Evolutionary conservation across 2,329 filamentous ascomycete genomes (phyloP).

Genomic region (Calonectria pseudoturangicola): DNA sequence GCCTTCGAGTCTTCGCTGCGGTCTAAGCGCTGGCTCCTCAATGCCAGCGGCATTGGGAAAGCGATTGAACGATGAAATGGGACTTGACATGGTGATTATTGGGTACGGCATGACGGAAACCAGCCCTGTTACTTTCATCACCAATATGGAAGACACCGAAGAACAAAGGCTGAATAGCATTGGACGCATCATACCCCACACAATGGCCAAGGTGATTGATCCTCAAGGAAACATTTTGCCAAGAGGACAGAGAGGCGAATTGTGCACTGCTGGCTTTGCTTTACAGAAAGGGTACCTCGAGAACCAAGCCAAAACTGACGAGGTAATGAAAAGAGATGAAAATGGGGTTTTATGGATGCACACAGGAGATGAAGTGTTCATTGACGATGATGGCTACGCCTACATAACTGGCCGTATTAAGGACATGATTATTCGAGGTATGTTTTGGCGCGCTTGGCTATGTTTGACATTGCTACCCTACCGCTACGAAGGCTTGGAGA

Average conservation of each 20-base stretch:
- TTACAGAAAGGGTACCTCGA: slow-evolving; percentile 34
- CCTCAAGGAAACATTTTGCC: slow-evolving; percentile 13
- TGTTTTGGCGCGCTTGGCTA: neutral
- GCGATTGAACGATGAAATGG: slow-evolving; percentile 13
- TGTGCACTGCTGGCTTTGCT: slow-evolving; percentile 33
- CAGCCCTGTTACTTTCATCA: slow-evolving; percentile 40
- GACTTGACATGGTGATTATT: slow-evolving; percentile 23
- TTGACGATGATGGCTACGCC: slow-evolving; percentile 85
- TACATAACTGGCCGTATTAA: slow-evolving; percentile 89
- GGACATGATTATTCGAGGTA: slow-evolving; percentile 88
- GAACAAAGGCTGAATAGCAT: slow-evolving; percentile 33
- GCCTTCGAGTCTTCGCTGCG: slow-evolving; percentile 23
- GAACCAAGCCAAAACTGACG: slow-evolving; percentile 24
- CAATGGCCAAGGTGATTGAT: slow-evolving; percentile 36
- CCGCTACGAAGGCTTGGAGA: neutral
- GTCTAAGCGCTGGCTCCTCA: slow-evolving; percentile 23
- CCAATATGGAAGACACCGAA: slow-evolving; percentile 23
- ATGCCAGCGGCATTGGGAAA: slow-evolving; percentile 19
- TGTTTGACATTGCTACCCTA: too few species aligned
- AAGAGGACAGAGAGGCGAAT: slow-evolving; percentile 18
- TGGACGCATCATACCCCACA: slow-evolving; percentile 34
- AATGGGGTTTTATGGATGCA: slow-evolving; percentile 78
- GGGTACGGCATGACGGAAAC: slow-evolving; percentile 42
- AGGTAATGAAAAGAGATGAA: slow-evolving; percentile 26
- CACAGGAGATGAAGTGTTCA: slow-evolving; percentile 87